A percentile compares a stretch with the other conserved stretches of the same genome.
Evolutionary conservation across 306 rosid species (phyloP).

Genomic region (Styphnolobium japonicum): DNA sequence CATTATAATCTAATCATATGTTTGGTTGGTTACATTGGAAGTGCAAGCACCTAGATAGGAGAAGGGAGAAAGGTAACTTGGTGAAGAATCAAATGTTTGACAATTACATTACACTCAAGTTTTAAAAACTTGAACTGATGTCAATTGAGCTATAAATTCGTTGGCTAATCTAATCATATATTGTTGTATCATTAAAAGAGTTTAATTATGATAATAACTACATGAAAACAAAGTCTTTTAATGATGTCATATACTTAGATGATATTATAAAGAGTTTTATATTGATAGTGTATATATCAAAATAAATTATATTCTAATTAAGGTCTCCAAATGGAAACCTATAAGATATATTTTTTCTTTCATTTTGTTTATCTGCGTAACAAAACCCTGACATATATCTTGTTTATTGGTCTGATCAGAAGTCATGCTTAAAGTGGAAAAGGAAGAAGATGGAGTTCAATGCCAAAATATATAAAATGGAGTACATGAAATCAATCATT

Average conservation of each 20-base stretch:
- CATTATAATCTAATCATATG: too few species aligned
- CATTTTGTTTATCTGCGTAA: background rate
- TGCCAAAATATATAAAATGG: background rate
- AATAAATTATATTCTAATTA: background rate
- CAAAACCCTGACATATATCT: background rate
- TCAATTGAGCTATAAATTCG: too few species aligned
- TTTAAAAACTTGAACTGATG: too few species aligned
- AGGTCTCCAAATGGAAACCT: background rate
- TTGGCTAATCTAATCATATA: too few species aligned
- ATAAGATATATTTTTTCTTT: background rate
- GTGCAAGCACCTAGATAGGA: too few species aligned
- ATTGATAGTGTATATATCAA: too few species aligned
- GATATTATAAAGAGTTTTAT: background rate
- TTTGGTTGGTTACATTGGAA: too few species aligned
- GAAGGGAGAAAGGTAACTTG: too few species aligned
- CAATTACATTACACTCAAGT: too few species aligned
- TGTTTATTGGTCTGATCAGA: background rate
- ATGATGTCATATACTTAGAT: background rate
- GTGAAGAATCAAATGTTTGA: too few species aligned
- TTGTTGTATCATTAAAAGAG: too few species aligned
- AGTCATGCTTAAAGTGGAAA: background rate
- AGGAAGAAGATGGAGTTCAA: background rate
- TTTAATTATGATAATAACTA: background rate
- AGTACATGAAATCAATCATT: background rate
- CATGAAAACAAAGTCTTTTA: background rate